phyloP scores from a whole-genome alignment of 805 yeast genomes.

The Lipomyces oligophaga region DNA sequence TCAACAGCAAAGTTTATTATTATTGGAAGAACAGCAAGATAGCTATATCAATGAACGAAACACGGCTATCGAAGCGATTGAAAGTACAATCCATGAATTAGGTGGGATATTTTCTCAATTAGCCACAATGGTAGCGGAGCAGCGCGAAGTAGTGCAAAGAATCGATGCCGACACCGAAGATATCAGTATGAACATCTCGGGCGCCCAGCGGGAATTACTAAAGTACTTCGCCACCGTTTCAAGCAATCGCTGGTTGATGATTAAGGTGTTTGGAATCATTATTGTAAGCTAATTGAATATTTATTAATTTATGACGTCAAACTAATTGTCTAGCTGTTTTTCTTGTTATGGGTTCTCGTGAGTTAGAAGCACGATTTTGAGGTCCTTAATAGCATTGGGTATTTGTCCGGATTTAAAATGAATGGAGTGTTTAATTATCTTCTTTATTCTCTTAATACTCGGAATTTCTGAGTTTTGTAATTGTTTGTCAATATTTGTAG shows the following conservation, averaged over 20 bases:
- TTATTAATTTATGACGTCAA: conserved; percentile 29
- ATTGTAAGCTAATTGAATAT: conserved; percentile 59
- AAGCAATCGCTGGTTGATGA: conserved; percentile 87
- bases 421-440: no score
- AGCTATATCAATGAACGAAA: conserved; percentile 78
- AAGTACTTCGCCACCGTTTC: conserved; percentile 85
- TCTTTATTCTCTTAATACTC: no score
- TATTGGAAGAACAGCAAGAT: conserved; percentile 78
- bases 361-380: conserved; percentile 24
- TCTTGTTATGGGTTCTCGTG: conserved; percentile 32
- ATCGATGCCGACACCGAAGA: conserved; percentile 95
- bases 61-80: conserved; percentile 92
- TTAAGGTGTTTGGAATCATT: conserved; percentile 82
- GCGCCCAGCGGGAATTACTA: conserved; percentile 90
- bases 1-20: conserved; percentile 75
- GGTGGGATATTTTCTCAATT: conserved; percentile 91
- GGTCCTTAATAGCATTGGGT: not conserved
- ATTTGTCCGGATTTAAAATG: no score
- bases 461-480: no score
- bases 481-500: no score
- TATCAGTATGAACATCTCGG: conserved; percentile 78
- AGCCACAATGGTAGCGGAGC: conserved; percentile 97
- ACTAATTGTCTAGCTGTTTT: conserved; percentile 24
- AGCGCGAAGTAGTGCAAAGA: conserved; percentile 87
- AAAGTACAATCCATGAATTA: conserved; percentile 93